Conservation (phyloP, 1,284 basidiomycete genomes). For the Ustilago cynodontis region DNA sequence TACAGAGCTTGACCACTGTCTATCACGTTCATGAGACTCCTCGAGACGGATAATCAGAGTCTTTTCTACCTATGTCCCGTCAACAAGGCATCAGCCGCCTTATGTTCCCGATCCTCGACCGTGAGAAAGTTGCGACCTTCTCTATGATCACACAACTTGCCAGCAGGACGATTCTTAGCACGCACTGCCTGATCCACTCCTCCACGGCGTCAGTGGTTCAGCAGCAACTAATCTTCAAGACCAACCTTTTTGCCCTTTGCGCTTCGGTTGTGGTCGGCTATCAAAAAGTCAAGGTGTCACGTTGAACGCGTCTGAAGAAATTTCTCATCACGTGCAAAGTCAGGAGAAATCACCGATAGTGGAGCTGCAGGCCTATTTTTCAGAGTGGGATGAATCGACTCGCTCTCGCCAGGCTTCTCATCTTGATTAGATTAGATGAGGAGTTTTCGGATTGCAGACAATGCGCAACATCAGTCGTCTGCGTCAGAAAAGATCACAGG, state of each 20-base stretch:
- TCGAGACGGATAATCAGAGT: not conserved
- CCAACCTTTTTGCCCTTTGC: not conserved
- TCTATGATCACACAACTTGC: slow-evolving; percentile 21
- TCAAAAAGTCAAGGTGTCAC: not conserved
- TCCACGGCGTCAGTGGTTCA: not conserved
- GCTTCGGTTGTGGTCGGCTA: not conserved
- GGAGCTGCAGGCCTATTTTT: not conserved
- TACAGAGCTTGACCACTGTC: no score
- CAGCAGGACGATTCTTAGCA: slow-evolving; percentile 6
- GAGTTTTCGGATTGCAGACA: not conserved
- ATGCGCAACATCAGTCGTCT: slow-evolving; percentile 11
- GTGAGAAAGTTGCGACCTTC: slow-evolving; percentile 24
- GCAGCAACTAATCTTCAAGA: not conserved
- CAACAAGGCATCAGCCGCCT: not conserved
- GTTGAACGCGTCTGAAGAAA: slow-evolving; percentile 25
- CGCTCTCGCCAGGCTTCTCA: no score
- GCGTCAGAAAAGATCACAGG: slow-evolving; percentile 26
- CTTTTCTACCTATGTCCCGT: not conserved
- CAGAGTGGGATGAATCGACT: not conserved
- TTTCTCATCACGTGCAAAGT: slow-evolving; percentile 28
- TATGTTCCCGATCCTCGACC: slow-evolving; percentile 15
- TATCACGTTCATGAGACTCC: no score
- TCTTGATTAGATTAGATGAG: no score
- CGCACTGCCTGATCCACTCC: not conserved
- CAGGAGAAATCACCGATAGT: not conserved